These are phyloP conservation scores for Eimeria necatrix DNA, from an alignment of 169 alveolate genomes.

Conservation along the genomic window DNA sequence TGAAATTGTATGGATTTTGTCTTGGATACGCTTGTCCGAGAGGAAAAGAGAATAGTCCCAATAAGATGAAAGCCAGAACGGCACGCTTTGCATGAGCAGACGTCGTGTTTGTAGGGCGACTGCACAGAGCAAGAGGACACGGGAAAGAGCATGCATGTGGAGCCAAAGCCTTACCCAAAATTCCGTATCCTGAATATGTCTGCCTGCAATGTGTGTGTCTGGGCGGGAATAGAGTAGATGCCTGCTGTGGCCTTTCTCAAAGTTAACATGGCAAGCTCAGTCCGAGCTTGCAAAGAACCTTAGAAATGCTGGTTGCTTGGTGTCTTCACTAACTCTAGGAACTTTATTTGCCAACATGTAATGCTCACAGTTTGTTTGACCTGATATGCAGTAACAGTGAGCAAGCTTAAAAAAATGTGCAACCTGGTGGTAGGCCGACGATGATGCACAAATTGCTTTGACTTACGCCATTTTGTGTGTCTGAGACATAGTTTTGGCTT, in stretches of 20 bases:
- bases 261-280: too few species aligned
- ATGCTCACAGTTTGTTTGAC: neutral
- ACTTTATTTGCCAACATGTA: too few species aligned
- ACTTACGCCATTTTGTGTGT: conserved; percentile 50
- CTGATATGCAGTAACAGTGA: neutral
- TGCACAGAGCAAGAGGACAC: conserved; percentile 8
- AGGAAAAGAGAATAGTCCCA: neutral
- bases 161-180: too few species aligned
- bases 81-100: neutral
- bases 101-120: neutral
- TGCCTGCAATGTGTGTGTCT: too few species aligned
- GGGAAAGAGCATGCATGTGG: neutral
- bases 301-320: too few species aligned
- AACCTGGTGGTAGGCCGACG: neutral
- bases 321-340: too few species aligned
- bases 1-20: neutral
- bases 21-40: conserved; percentile 33
- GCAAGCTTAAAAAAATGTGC: neutral
- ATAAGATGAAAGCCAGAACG: neutral
- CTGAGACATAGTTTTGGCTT: neutral
- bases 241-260: too few species aligned
- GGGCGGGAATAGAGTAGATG: too few species aligned
- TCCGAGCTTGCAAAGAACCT: too few species aligned
- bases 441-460: neutral
- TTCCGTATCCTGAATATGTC: too few species aligned